These are phyloP conservation scores for Eimeria tenella DNA, from an alignment of 169 alveolate genomes.

Conservation along the genomic window DNA sequence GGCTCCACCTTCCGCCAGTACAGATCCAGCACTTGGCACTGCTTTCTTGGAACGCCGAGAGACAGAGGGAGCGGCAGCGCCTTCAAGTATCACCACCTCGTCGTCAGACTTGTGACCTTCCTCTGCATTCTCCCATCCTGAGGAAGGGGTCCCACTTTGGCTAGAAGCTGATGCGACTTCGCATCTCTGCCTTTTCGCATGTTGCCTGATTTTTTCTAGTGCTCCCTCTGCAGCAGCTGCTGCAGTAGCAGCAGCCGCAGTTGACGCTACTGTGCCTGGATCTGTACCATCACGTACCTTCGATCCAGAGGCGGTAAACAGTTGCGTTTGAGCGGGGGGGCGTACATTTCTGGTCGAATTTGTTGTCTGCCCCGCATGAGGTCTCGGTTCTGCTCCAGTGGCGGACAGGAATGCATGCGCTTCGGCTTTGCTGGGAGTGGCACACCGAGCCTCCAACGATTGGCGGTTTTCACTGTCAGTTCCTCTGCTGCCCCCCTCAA, in stretches of 20 bases:
- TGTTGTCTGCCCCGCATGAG: not conserved
- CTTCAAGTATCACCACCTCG: constrained; percentile 50
- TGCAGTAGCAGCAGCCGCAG: constrained; percentile 10
- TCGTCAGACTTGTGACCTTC: constrained; percentile 23
- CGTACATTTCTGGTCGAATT: not conserved
- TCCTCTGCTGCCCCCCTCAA: not conserved
- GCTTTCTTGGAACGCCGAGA: not conserved
- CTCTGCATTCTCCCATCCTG: not conserved
- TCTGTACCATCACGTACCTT: no score
- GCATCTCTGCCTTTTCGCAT: not conserved
- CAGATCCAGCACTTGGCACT: not conserved
- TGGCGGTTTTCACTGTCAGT: not conserved
- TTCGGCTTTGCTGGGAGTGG: constrained; percentile 18
- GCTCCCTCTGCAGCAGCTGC: not conserved
- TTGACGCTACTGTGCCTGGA: not conserved
- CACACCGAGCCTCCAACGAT: not conserved
- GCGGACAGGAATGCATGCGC: constrained; percentile 49
- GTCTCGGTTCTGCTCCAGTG: constrained; percentile 13
- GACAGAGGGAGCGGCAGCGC: not conserved
- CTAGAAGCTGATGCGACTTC: constrained; percentile 1
- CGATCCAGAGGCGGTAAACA: no score
- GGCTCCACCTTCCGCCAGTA: not conserved
- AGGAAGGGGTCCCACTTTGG: not conserved
- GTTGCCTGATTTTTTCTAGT: not conserved
- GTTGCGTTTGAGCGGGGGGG: no score